Base-by-base conservation (phyloP, 225 moss, liverwort and hornwort species). In the Sphagnum contortum region DNA sequence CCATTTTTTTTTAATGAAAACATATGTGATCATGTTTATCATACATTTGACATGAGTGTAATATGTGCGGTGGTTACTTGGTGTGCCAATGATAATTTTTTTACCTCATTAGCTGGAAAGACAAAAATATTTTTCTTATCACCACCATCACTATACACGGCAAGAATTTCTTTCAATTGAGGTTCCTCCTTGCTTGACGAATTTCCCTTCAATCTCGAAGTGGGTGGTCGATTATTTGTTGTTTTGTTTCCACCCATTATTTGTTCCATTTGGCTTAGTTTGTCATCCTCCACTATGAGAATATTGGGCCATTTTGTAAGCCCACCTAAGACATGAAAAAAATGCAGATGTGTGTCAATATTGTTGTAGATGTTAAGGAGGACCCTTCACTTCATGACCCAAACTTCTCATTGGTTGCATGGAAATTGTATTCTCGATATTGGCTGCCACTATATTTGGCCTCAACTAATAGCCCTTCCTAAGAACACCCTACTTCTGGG, bases 81-180 rank as follows among this genome's bases (percentile, higher is more conserved):
- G 29, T 29, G 29, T 58, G 12, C 57, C 50, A 49, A 73, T 57
- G 47, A 8, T 60, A 55, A 55, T 7, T 54, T 64, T 29, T 63
- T 64, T 8, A 84, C 82, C 77, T 90, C 82, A 12, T 86, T 78
- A 65, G 93, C 86, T 48, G 93, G 88, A 59, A 86, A 83, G 13
- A 87, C 82, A 29, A 93, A 86, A 10, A 86, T 80, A 64, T 90
- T 86, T 12, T 80, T 86, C 62, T 86, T 85, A 1, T 72, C 60
- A 6, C 73, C 76, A 8, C 64, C 68, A 12, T 76, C 81, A n/a
- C 69, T 68, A 52, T 88, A 94, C 9, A 90, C 73, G 7, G 90
- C 88, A 12, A 88, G 77, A 45, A 88, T 76, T 66, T 90, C 92
- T 68, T 82, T 73, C 61, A 93, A 57, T 29, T 65, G 80, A 3